Evolutionary conservation across 176 grass and related monocot genomes (phyloP).

Genomic region (Pontederia crassipes): DNA sequence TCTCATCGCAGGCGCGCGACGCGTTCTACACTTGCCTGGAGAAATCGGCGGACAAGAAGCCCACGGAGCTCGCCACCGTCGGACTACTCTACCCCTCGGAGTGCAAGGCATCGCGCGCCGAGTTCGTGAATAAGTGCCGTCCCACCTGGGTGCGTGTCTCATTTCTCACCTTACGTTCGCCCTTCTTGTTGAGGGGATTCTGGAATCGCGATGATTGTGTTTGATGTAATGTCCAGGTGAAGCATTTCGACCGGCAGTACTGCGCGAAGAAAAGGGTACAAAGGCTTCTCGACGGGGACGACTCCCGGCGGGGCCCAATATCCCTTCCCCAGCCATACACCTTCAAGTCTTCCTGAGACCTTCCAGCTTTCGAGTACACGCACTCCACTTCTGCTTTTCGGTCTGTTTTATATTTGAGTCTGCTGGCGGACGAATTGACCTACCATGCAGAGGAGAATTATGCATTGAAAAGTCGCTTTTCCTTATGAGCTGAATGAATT

Average conservation of each 20-base stretch:
- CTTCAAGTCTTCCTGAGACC: slow-evolving; percentile 34
- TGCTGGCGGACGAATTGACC: too few relatives aligned
- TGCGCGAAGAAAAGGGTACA: slow-evolving; percentile 70
- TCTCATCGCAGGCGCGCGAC: slow-evolving; percentile 47
- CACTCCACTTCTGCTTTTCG: too few relatives aligned
- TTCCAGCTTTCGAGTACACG: too few relatives aligned
- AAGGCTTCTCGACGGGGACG: slow-evolving; percentile 60
- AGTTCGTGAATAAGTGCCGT: slow-evolving; percentile 61
- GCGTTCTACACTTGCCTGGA: slow-evolving; percentile 83
- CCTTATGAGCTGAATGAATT: too few relatives aligned
- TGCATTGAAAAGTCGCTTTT: too few relatives aligned
- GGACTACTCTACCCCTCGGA: slow-evolving; percentile 65
- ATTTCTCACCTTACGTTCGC: not conserved
- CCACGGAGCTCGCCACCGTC: slow-evolving; percentile 75
- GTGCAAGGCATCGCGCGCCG: slow-evolving; percentile 64
- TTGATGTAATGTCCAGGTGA: slow-evolving; percentile 39
- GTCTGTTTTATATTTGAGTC: too few relatives aligned
- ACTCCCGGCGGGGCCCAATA: slow-evolving; percentile 47
- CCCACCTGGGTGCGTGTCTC: slow-evolving; percentile 55
- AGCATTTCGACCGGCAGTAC: slow-evolving; percentile 83
- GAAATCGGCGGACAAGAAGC: slow-evolving; percentile 66
- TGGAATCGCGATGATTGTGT: not conserved
- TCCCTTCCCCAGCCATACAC: slow-evolving; percentile 85
- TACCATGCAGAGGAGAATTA: too few relatives aligned
- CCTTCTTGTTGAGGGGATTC: not conserved